Base-by-base conservation (phyloP, 2,329 filamentous ascomycete genomes). In the Venturia carpophila region DNA sequence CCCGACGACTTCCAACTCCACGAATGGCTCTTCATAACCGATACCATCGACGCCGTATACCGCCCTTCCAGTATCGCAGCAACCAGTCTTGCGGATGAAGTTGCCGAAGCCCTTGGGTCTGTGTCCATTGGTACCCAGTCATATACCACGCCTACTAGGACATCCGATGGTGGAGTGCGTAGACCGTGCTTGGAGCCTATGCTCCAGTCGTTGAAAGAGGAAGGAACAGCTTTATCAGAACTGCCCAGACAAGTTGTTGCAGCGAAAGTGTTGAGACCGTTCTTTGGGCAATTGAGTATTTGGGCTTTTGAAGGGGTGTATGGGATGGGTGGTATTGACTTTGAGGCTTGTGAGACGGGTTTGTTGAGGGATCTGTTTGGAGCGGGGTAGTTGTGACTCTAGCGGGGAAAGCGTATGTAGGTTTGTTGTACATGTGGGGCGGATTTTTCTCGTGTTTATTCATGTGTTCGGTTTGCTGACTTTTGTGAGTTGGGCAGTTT, bases 1-100 rank as follows among this genome's bases (percentile, higher is more conserved):
- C 93, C 92, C 0, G 94, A 99, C 70, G 94, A 99, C 74, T 99
- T 97, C 77, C 94, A 97, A 75, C 84, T 97, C n/a, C 89, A 96
- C 71, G 91, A 97, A 79, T 99, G 94, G 94, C 84, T 97, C 4
- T 99, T 96, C 75, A 87, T 99, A 65, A 96, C 92, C 1, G 94
- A 99, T 75, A 97, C 93, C 17, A 92, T 97, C 68, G 94, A 99
- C 71, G 92, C 94, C 0, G 90, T 99, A 42, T 96, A 99, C 76
- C 87, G 90, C 15, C 87, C 91, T 0, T 78, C 85, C 17, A 79
- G 81, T 63, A 88, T 87, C 77, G 83, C 86, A 67, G 83, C 91
- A 1, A 79, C 89, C 2, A 91, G 91, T 2, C 82, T 97, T 5
- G 88, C 90, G 0, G 94, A 97, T 70, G 90, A 94, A 71, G 81